Percentiles rank a stretch among this genome's conserved stretches.
These are phyloP conservation scores for Heliocybe sulcata DNA, from an alignment of 1,284 basidiomycete species.

Conservation along the genomic window DNA sequence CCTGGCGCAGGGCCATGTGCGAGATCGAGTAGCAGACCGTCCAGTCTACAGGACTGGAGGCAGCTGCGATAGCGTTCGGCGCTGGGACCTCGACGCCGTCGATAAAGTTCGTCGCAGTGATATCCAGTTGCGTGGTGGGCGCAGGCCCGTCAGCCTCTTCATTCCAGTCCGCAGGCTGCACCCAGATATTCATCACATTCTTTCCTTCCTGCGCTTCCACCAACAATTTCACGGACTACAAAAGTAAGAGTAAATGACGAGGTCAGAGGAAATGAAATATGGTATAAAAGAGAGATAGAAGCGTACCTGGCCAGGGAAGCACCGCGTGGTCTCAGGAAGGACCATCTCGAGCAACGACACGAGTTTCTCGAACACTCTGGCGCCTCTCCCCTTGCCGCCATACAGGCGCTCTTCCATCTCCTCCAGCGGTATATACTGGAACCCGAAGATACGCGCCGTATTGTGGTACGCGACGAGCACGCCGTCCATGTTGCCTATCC, in stretches of 20 bases:
- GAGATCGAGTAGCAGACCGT: constrained; percentile 42
- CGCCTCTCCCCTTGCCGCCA: constrained; percentile 54
- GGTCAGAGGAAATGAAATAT: neutral
- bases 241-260: neutral
- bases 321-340: constrained; percentile 48
- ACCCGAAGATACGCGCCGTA: constrained; percentile 84
- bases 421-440: constrained; percentile 85
- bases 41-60: constrained; percentile 25
- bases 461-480: constrained; percentile 96
- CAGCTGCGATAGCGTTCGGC: constrained; percentile 22
- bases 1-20: constrained; percentile 23
- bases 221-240: constrained; percentile 49
- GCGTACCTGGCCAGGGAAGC: constrained; percentile 62
- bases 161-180: constrained; percentile 53
- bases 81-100: constrained; percentile 25
- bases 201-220: constrained; percentile 44
- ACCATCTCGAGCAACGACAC: constrained; percentile 71
- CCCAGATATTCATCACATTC: constrained; percentile 50
- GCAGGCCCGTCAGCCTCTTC: constrained; percentile 20
- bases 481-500: constrained; percentile 97
- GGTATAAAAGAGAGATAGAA: neutral
- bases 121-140: constrained; percentile 35
- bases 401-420: constrained; percentile 88
- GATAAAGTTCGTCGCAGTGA: constrained; percentile 27
- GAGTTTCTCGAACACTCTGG: constrained; percentile 74